A percentile compares a stretch with the other conserved stretches of the same genome.
Conservation (phyloP, 352 stramenopile genomes). For the Hyaloperonospora brassicae region DNA sequence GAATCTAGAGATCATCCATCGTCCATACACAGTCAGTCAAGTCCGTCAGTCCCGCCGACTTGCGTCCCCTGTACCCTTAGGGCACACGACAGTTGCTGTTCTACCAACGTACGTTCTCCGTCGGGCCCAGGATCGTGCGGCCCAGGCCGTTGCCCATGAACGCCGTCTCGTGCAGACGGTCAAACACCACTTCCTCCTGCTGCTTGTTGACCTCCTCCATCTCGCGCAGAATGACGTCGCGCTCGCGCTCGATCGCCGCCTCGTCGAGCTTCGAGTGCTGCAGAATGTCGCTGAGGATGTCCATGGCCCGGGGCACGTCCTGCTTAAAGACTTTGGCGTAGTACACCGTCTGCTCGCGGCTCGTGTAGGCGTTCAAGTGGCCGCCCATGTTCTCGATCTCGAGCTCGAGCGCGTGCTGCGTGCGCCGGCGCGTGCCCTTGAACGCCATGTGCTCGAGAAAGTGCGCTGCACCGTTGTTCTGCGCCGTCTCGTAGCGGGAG, state of each 20-base stretch:
- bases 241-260: constrained; percentile 93
- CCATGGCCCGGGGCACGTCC: constrained; percentile 94
- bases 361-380: constrained; percentile 99
- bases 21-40: background rate
- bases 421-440: constrained; percentile 97
- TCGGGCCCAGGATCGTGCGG: constrained; percentile 97
- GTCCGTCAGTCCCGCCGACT: constrained; percentile 13
- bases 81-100: too few relatives aligned
- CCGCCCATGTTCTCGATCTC: constrained; percentile 99
- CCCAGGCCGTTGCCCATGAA: constrained; percentile 96
- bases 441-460: constrained; percentile 99
- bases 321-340: constrained; percentile 99
- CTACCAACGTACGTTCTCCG: constrained; percentile 93
- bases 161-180: constrained; percentile 98
- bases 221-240: constrained; percentile 98
- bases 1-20: constrained; percentile 43
- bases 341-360: constrained; percentile 99
- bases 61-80: constrained; percentile 91
- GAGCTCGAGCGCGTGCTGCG: constrained; percentile 97
- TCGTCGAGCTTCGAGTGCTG: constrained; percentile 97
- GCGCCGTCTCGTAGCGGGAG: constrained; percentile 95
- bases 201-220: constrained; percentile 99
- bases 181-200: constrained; percentile 97
- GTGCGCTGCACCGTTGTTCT: constrained; percentile 99
- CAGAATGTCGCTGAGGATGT: constrained; percentile 99